These are phyloP conservation scores for Cornus controversa DNA, from an alignment of 148 eudicot genomes.

Conservation along the genomic window DNA sequence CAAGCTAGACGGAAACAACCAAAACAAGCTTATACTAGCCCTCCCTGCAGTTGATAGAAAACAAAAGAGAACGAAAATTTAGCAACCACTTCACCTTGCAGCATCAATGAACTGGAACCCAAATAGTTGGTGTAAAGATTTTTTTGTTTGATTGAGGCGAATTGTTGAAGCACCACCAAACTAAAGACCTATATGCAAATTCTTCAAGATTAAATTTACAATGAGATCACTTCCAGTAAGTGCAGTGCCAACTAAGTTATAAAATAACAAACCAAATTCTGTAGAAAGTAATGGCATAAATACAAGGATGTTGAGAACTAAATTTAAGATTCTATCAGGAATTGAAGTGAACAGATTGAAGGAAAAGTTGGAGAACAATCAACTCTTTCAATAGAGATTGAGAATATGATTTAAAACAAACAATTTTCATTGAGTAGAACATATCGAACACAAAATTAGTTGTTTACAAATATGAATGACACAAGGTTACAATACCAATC, in stretches of 20 bases:
- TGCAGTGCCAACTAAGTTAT: background rate
- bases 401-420: background rate
- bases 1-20: background rate
- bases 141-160: background rate
- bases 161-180: background rate
- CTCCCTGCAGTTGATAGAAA: background rate
- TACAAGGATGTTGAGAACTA: background rate
- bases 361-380: background rate
- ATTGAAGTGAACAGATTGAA: background rate
- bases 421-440: background rate
- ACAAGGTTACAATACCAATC: background rate
- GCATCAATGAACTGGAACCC: slow-evolving; percentile 9
- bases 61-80: background rate
- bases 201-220: background rate
- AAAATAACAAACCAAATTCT: background rate
- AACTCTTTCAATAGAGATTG: no score
- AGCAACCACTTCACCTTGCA: slow-evolving; percentile 1
- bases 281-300: slow-evolving; percentile 11
- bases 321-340: background rate
- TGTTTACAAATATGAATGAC: background rate
- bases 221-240: background rate
- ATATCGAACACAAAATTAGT: background rate
- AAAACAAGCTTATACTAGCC: background rate
- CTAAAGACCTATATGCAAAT: background rate
- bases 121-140: background rate